Percentiles rank a stretch among this genome's conserved stretches.
Conservation (phyloP, 129 eudicot species). For the Centrapalus pauciflorus region DNA sequence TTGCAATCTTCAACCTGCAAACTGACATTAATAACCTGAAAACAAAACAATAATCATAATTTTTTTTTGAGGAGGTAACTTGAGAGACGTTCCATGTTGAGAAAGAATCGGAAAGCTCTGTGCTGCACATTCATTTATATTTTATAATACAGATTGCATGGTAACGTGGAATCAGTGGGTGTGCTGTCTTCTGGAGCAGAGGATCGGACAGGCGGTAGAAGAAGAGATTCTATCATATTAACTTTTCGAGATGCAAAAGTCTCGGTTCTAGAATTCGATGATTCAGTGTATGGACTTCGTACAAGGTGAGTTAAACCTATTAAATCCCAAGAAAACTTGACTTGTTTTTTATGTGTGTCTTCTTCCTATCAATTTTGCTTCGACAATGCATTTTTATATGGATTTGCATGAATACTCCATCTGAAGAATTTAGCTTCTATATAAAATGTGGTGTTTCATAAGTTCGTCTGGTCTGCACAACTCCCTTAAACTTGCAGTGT, state of each 20-base stretch:
- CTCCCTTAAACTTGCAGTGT: not conserved
- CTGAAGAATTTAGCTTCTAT: not conserved
- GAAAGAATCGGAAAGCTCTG: not conserved
- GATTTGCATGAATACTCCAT: not conserved
- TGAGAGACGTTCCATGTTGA: not conserved
- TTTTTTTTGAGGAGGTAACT: not conserved
- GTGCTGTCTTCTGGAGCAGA: slow-evolving; percentile 57
- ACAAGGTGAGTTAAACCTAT: slow-evolving; percentile 50
- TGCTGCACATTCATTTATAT: slow-evolving; percentile 4
- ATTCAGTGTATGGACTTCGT: slow-evolving; percentile 77
- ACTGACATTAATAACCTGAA: not conserved
- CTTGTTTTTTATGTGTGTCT: not conserved
- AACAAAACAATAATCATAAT: not conserved
- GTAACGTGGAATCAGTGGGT: slow-evolving; percentile 82
- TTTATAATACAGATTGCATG: slow-evolving; percentile 67
- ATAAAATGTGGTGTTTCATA: not conserved
- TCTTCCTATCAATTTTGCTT: not conserved
- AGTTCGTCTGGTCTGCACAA: not conserved
- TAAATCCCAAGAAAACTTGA: not conserved
- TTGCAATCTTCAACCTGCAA: not conserved
- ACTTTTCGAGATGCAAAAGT: slow-evolving; percentile 88
- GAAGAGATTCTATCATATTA: slow-evolving; percentile 88
- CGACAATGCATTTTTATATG: not conserved
- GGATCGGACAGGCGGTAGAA: slow-evolving; percentile 59
- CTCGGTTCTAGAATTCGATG: slow-evolving; percentile 90